Base-by-base conservation (phyloP, 2,329 filamentous ascomycete species). In the Hypoxylon sp. region DNA sequence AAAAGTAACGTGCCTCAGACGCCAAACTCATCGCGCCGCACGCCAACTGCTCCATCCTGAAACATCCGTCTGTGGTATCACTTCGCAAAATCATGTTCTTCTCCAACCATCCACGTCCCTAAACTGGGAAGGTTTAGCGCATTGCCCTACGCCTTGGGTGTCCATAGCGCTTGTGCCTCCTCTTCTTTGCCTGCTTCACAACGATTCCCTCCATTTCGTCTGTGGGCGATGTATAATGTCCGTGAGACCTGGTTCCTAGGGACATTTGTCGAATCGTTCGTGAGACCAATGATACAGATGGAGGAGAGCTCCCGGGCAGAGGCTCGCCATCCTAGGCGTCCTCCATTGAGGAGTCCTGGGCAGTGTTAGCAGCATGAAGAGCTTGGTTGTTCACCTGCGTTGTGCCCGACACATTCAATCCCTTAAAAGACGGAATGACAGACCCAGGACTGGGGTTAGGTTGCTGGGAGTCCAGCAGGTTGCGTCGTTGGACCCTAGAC, bases 1-100 rank as follows among this genome's bases (percentile, higher is more conserved):
- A 11, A 17, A 41, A 43, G 9, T 17, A n/a, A 43, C 3, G 14
- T 11, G 38, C 17, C 34, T 17, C 7, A 19, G n/a, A 55, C 23
- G 51, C 51, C 34, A 30, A 55, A 52, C 36, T 19, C 17, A 14
- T 17, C 28, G 2, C 30, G n/a, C n/a, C n/a, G 32, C 48, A 34
- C 21, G 48, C 30, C 7, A 32, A 17, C 7, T 51, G 23, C 21
- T 17, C 25, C n/a, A 28, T 55, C 51, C 51, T 41, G 21, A 36
- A 55, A 43, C 51, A 25, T 36, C 51, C 25, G 5, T 48, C 2
- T 41, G 51, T 55, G 36, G 51, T 43, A 43, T 41, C 21, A 41
- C 13, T 11, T 28, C 13, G 34, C 50, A 17, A 17, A 41, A 41
- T 41, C 34, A 53, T 41, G 14, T 11, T 2, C 19, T 21, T n/a